Conservation (phyloP, 257 asterid genomes). For the Striga asiatica region DNA sequence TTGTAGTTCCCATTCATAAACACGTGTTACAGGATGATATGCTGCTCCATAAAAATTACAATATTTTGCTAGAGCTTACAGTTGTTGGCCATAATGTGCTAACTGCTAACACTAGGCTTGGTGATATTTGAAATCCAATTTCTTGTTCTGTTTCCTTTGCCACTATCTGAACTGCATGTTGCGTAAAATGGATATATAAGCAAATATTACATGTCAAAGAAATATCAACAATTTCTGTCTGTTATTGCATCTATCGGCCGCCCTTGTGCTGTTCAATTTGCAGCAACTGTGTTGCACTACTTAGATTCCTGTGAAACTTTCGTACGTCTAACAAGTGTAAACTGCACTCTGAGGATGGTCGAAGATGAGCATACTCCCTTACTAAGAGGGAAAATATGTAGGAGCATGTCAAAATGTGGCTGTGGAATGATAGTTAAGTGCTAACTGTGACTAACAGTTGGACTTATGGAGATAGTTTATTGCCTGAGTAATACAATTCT, state of each 20-base stretch:
- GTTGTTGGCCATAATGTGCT: slow-evolving; percentile 1
- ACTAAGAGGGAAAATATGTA: not conserved
- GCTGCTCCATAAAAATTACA: slow-evolving; percentile 1
- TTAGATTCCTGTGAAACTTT: not conserved
- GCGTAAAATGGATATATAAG: not conserved
- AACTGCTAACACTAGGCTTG: slow-evolving; percentile 9
- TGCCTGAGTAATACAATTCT: not conserved
- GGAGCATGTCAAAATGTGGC: not conserved
- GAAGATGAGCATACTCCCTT: slow-evolving; percentile 6
- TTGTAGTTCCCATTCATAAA: slow-evolving; percentile 2
- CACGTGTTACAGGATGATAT: slow-evolving; percentile 5
- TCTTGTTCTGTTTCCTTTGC: not conserved
- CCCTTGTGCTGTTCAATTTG: not conserved
- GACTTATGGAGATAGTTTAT: slow-evolving; percentile 4
- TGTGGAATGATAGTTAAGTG: not conserved
- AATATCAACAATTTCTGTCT: not conserved
- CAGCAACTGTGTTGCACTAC: not conserved
- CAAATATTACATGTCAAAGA: slow-evolving; percentile 7
- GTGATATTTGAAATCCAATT: not conserved
- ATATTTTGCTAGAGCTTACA: not conserved
- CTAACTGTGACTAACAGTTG: not conserved
- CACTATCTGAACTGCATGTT: not conserved
- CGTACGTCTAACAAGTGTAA: not conserved
- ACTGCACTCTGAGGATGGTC: not conserved
- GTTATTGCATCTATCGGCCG: not conserved